A percentile compares a stretch with the other conserved stretches of the same genome.
These are phyloP conservation scores for Amauroascus verrucosus DNA, from an alignment of 2,329 filamentous ascomycete genomes.

Conservation along the genomic window DNA sequence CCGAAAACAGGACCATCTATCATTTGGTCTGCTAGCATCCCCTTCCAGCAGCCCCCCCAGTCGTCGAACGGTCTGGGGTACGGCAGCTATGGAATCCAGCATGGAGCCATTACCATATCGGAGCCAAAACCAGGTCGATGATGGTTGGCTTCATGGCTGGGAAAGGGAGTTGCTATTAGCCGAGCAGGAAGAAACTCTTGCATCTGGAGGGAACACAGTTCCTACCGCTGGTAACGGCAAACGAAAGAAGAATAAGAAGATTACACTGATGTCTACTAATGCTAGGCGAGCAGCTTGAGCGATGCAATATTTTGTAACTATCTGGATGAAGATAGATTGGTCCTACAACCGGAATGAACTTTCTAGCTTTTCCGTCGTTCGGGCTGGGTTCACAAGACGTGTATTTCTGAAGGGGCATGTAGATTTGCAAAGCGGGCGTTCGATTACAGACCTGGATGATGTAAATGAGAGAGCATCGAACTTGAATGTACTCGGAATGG, in stretches of 20 bases:
- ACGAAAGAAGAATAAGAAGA: slow-evolving; percentile 59
- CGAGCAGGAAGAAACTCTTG: slow-evolving; percentile 17
- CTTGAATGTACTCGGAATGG: no score
- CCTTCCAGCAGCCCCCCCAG: slow-evolving; percentile 72
- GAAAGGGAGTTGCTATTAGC: slow-evolving; percentile 55
- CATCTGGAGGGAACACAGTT: slow-evolving; percentile 7
- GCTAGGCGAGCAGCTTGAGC: slow-evolving; percentile 47
- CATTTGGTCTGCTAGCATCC: slow-evolving; percentile 51
- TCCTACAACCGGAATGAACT: not conserved
- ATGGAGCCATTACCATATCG: slow-evolving; percentile 28
- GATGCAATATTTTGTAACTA: not conserved
- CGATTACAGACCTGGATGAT: no score
- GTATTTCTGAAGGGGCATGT: no score
- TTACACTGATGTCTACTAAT: slow-evolving; percentile 58
- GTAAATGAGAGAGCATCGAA: no score
- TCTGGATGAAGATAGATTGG: not conserved
- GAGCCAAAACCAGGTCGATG: slow-evolving; percentile 45
- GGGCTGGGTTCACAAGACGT: not conserved
- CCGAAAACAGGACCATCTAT: slow-evolving; percentile 20
- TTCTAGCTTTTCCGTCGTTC: not conserved
- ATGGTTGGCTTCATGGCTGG: slow-evolving; percentile 81
- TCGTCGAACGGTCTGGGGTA: slow-evolving; percentile 86
- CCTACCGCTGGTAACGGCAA: slow-evolving; percentile 30
- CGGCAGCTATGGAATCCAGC: slow-evolving; percentile 54
- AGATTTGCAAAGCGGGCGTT: no score